Conservation (phyloP, 176 grass and related monocot species). For the Zea mays region Zm-B73-REFERENCE-NAM-5.0 NC_050104.1:127812501-127813000, state of each 20-base stretch:
- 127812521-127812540: slow-evolving; percentile 81
- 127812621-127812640: background rate
- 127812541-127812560: slow-evolving; percentile 91
- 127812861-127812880: slow-evolving; percentile 15
- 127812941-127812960: background rate
- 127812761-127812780: slow-evolving; percentile 63
- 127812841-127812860: background rate
- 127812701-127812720: slow-evolving; percentile 76
- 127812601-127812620: slow-evolving; percentile 91
- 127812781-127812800: slow-evolving; percentile 89
- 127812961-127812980: background rate
- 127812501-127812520: slow-evolving; percentile 85
- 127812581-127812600: slow-evolving; percentile 88
- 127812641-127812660: background rate
- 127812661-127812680: background rate
- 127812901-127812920: background rate
- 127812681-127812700: slow-evolving; percentile 11
- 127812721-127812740: slow-evolving; percentile 87
- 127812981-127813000: background rate
- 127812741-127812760: slow-evolving; percentile 94
- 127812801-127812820: slow-evolving; percentile 95
- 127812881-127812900: background rate
- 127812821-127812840: slow-evolving; percentile 77
- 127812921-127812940: background rate
- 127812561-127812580: slow-evolving; percentile 90